phyloP scores from a whole-genome alignment of 129 eudicot species.

The Erigeron canadensis region DNA sequence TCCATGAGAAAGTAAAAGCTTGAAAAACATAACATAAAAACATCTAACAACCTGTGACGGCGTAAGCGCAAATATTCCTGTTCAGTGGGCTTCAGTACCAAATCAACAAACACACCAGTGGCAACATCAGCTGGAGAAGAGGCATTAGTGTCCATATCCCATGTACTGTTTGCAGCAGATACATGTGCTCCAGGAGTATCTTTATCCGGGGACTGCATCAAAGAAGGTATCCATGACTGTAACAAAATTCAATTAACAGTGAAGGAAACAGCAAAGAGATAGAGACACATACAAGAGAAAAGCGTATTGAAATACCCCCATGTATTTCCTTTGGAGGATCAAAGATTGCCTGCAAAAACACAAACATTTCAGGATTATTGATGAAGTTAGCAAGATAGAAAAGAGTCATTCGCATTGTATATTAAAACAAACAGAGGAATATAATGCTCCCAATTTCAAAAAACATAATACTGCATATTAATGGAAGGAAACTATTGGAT shows the following conservation, averaged over 20 bases:
- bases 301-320: constrained; percentile 94
- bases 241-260: background rate
- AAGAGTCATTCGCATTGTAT: background rate
- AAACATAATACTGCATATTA: no score
- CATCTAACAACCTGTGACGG: constrained; percentile 60
- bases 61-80: constrained; percentile 78
- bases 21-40: background rate
- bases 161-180: constrained; percentile 81
- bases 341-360: constrained; percentile 57
- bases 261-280: constrained; percentile 9
- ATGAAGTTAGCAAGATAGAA: constrained; percentile 18
- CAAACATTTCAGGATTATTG: constrained; percentile 23
- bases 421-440: no score
- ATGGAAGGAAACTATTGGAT: constrained; percentile 7
- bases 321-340: constrained; percentile 83
- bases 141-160: constrained; percentile 66
- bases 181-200: constrained; percentile 74
- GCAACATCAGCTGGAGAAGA: constrained; percentile 49
- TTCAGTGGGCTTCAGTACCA: constrained; percentile 80
- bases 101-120: constrained; percentile 64
- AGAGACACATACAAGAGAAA: constrained; percentile 69
- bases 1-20: constrained; percentile 9
- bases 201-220: constrained; percentile 56
- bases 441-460: no score
- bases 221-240: constrained; percentile 26